Evolutionary conservation across 2,329 filamentous ascomycete species (phyloP).

Genomic region (Aschersonia sp.): DNA sequence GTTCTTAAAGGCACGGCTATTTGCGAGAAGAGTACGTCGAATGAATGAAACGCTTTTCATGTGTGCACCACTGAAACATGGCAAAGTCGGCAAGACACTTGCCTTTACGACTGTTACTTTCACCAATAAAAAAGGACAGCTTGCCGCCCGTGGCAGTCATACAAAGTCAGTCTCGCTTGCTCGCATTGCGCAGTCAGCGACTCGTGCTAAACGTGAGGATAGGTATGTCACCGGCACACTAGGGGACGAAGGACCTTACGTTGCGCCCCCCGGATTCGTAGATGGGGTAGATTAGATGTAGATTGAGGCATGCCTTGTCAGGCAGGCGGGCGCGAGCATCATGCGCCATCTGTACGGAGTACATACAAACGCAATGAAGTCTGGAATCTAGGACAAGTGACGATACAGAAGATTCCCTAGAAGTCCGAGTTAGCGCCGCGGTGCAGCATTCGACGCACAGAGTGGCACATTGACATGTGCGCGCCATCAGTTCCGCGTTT

Average conservation of each 20-base stretch:
- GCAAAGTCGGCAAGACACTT: constrained; percentile 46
- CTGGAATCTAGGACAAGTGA: no score
- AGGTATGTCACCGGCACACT: constrained; percentile 29
- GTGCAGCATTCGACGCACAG: no score
- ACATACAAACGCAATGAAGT: no score
- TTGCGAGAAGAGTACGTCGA: constrained; percentile 42
- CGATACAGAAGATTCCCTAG: no score
- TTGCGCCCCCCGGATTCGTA: constrained; percentile 19
- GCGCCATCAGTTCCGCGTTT: no score
- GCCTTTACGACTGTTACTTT: constrained; percentile 49
- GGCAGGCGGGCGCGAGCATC: no score
- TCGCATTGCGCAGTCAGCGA: background rate
- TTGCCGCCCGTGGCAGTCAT: constrained; percentile 49
- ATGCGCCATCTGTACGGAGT: no score
- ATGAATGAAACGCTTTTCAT: background rate
- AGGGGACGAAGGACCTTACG: constrained; percentile 19
- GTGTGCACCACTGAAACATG: constrained; percentile 3
- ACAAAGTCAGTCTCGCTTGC: constrained; percentile 36
- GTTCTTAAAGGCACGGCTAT: constrained; percentile 39
- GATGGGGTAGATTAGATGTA: constrained; percentile 18
- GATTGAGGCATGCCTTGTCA: no score
- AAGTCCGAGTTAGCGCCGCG: no score
- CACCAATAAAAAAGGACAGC: constrained; percentile 40
- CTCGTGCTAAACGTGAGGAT: constrained; percentile 1
- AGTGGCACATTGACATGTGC: no score